Percentiles rank a stretch among this genome's conserved stretches.
Evolutionary conservation across 805 yeast genomes (phyloP).

Genomic region (Komagataella kurtzmanii): DNA sequence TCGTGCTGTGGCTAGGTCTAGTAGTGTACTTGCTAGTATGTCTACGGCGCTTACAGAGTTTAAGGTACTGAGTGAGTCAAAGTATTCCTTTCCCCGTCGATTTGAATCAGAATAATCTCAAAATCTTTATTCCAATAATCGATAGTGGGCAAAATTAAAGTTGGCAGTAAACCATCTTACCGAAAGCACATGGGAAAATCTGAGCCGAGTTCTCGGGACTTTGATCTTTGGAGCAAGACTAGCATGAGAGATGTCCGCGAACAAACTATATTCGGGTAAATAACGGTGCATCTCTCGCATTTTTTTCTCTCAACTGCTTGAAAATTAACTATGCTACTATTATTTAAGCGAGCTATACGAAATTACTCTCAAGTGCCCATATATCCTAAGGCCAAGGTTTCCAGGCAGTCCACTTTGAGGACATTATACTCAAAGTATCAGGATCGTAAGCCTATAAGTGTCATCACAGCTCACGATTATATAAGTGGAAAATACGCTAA

Average conservation of each 20-base stretch:
- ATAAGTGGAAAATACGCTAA: constrained; percentile 60
- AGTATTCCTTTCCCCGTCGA: too few species aligned
- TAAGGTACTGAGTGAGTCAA: too few species aligned
- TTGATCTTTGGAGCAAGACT: neutral
- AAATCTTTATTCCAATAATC: neutral
- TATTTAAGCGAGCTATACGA: neutral
- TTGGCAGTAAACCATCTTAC: neutral
- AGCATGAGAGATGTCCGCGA: neutral
- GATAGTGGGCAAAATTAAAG: neutral
- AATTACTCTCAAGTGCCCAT: neutral
- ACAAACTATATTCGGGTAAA: neutral
- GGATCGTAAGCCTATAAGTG: constrained; percentile 10
- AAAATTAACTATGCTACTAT: neutral
- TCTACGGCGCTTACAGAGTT: too few species aligned
- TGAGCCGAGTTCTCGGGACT: neutral
- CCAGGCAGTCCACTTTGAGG: neutral
- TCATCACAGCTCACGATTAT: constrained; percentile 80
- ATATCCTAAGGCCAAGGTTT: neutral
- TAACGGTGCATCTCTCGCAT: neutral
- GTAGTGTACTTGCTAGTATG: neutral
- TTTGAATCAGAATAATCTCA: too few species aligned
- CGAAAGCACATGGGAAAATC: neutral
- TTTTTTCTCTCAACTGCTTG: neutral
- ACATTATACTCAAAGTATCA: neutral
- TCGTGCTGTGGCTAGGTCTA: neutral